phyloP scores from a whole-genome alignment of 768 basidiomycete species.

The Suillus lakei region DNA sequence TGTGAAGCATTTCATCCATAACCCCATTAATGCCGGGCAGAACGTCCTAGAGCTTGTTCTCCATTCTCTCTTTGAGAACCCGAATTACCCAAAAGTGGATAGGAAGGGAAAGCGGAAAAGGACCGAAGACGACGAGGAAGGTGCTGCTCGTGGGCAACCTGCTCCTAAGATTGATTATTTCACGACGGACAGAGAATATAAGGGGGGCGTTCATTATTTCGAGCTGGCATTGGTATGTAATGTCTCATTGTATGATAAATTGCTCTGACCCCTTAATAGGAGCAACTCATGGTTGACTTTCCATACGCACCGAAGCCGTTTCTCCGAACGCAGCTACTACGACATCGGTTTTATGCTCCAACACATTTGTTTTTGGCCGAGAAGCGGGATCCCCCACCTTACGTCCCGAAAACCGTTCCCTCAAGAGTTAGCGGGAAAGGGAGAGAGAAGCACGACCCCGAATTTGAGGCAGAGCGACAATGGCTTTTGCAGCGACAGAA shows the following conservation, averaged over 20 bases:
- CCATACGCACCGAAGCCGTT: conserved; percentile 59
- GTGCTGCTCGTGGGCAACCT: conserved; percentile 39
- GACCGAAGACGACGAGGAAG: conserved; percentile 29
- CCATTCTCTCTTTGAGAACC: conserved; percentile 65
- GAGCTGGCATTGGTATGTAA: conserved; percentile 54
- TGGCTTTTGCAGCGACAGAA: conserved; percentile 47
- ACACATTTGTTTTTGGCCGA: conserved; percentile 55
- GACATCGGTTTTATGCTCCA: conserved; percentile 63
- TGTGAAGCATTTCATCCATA: conserved; percentile 46
- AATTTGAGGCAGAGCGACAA: conserved; percentile 46
- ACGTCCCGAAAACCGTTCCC: conserved; percentile 40
- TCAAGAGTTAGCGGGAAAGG: conserved; percentile 47
- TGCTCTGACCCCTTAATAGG: conserved; percentile 33
- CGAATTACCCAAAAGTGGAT: conserved; percentile 59
- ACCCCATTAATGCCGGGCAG: conserved; percentile 31
- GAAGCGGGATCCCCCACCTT: conserved; percentile 37
- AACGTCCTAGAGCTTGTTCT: conserved; percentile 58
- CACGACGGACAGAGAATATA: conserved; percentile 47
- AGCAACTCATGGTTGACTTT: conserved; percentile 60
- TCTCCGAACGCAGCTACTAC: conserved; percentile 48
- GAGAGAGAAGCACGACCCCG: conserved; percentile 44
- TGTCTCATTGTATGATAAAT: conserved; percentile 3
- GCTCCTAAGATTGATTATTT: conserved; percentile 60
- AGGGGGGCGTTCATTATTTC: conserved; percentile 51
- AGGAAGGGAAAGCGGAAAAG: conserved; percentile 52